phyloP scores from a whole-genome alignment of 2,329 filamentous ascomycete genomes.

The Colletotrichum coccodes region DNA sequence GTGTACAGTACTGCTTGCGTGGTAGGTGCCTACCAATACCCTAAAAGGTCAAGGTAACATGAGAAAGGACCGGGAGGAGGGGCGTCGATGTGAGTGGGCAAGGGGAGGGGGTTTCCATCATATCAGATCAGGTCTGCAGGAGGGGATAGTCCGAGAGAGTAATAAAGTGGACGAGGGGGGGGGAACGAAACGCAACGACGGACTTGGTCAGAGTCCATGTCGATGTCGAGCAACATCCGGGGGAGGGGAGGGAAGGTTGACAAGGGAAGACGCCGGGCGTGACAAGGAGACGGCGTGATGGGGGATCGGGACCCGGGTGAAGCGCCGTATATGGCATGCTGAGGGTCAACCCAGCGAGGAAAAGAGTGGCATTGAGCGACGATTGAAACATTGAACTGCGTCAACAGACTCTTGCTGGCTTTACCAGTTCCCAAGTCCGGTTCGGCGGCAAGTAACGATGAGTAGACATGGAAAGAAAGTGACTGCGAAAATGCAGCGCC shows the following conservation, averaged over 20 bases:
- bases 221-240: slow-evolving; percentile 13
- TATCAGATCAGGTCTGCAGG: slow-evolving; percentile 20
- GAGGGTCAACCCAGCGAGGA: neutral
- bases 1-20: no score
- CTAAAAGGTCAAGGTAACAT: neutral
- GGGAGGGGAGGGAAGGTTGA: neutral
- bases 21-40: neutral
- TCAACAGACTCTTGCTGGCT: neutral
- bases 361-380: neutral
- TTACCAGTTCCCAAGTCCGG: neutral
- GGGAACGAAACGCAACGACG: neutral
- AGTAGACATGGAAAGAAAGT: neutral
- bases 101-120: neutral
- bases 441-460: neutral
- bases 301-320: neutral
- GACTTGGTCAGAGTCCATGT: neutral
- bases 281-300: neutral
- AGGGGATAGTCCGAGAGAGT: neutral
- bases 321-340: neutral
- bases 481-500: neutral
- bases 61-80: neutral
- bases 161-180: neutral
- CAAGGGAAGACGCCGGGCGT: neutral
- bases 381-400: neutral
- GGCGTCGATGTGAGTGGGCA: neutral